These are phyloP conservation scores for Rhodotorula sp. DNA, from an alignment of 1,284 basidiomycete species.

Conservation along the genomic window DNA sequence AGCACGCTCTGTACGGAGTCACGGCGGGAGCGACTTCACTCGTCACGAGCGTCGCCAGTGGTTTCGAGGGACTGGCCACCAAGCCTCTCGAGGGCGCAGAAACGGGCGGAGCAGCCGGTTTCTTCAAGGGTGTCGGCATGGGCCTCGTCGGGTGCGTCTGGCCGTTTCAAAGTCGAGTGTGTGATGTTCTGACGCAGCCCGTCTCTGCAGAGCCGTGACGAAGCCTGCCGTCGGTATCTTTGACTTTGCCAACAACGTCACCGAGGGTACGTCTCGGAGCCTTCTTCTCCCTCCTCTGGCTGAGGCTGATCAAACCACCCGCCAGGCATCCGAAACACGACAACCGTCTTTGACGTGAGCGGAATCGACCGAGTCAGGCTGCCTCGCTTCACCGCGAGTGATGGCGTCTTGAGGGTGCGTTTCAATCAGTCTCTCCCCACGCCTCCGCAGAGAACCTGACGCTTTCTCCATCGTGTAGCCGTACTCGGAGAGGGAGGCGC, in stretches of 20 bases:
- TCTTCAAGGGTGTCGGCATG: constrained; percentile 97
- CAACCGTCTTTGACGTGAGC: constrained; percentile 93
- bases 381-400: constrained; percentile 81
- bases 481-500: constrained; percentile 81
- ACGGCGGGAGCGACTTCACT: constrained; percentile 91
- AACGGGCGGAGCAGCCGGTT: constrained; percentile 86
- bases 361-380: constrained; percentile 83
- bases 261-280: constrained; percentile 60
- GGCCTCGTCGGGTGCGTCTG: constrained; percentile 79
- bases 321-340: constrained; percentile 86
- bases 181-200: constrained; percentile 2
- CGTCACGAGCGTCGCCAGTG: constrained; percentile 89
- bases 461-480: constrained; percentile 56
- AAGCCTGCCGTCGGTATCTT: constrained; percentile 97
- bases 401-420: constrained; percentile 77
- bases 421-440: neutral
- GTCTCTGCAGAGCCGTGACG: constrained; percentile 68
- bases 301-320: no score
- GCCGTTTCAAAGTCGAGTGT: neutral
- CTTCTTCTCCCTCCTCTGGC: no score
- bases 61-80: constrained; percentile 84
- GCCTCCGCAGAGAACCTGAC: no score
- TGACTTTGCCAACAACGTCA: constrained; percentile 90
- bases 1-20: constrained; percentile 96
- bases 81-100: constrained; percentile 98